phyloP scores from a whole-genome alignment of 192 early-diverging fungal species.

The Mycoemilia scoparia region DNA sequence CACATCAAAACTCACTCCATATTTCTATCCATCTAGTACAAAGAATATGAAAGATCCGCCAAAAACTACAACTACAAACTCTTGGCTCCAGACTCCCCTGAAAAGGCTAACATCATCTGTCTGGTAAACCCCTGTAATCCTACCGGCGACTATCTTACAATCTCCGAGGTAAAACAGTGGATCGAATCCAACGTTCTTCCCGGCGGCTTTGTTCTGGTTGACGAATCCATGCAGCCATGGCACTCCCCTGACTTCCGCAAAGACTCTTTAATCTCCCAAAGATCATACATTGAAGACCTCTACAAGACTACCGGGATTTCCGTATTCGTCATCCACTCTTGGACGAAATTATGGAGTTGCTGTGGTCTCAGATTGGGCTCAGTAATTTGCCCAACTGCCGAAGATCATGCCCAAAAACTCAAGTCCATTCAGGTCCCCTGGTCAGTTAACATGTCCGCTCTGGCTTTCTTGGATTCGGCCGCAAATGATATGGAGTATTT shows the following conservation, averaged over 20 bases:
- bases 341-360: conserved; percentile 91
- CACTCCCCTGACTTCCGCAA: conserved; percentile 56
- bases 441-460: conserved; percentile 77
- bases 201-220: conserved; percentile 67
- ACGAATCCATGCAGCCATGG: conserved; percentile 95
- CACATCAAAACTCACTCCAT: too few species aligned
- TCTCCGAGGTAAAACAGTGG: conserved; percentile 57
- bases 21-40: conserved; percentile 43
- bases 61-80: conserved; percentile 51
- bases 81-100: conserved; percentile 32
- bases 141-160: conserved; percentile 65
- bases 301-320: conserved; percentile 47
- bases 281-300: conserved; percentile 39
- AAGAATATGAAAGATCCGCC: conserved; percentile 78
- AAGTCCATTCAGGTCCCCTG: conserved; percentile 76
- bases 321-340: conserved; percentile 78
- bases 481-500: conserved; percentile 50
- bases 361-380: conserved; percentile 77
- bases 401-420: conserved; percentile 45
- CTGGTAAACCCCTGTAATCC: conserved; percentile 90
- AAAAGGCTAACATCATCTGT: conserved; percentile 52
- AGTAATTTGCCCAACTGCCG: conserved; percentile 63
- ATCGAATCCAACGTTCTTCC: conserved; percentile 53
- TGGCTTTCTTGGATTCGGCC: conserved; percentile 66
- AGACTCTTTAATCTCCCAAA: conserved; percentile 65